Conservation (phyloP, 306 rosid genomes). For the Pterocarpus macrocarpus region DNA sequence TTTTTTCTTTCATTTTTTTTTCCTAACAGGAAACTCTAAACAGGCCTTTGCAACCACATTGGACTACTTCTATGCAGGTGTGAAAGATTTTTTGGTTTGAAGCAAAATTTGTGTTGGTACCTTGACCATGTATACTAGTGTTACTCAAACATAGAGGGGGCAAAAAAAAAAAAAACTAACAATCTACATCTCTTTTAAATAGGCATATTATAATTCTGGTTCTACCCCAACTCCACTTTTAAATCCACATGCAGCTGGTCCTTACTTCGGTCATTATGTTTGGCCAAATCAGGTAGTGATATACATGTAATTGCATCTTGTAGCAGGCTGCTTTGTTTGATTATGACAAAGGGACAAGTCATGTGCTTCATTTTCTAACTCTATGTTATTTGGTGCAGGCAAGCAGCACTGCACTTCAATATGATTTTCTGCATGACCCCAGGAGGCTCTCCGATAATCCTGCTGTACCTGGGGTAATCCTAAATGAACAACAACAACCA, state of each 20-base stretch:
- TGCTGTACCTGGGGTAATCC: slow-evolving; percentile 36
- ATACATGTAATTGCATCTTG: slow-evolving; percentile 19
- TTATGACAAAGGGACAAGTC: slow-evolving; percentile 30
- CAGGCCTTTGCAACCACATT: slow-evolving; percentile 30
- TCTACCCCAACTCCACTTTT: slow-evolving; percentile 37
- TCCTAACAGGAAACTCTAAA: slow-evolving; percentile 40
- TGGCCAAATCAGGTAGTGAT: slow-evolving; percentile 55
- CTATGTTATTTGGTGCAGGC: slow-evolving; percentile 43
- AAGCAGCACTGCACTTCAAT: slow-evolving; percentile 29
- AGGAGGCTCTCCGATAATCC: slow-evolving; percentile 33
- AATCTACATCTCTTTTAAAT: slow-evolving; percentile 19
- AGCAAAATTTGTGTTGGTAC: slow-evolving; percentile 25
- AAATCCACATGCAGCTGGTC: slow-evolving; percentile 36
- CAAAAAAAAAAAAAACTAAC: slow-evolving; percentile 17
- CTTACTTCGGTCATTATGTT: slow-evolving; percentile 44
- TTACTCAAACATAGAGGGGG: slow-evolving; percentile 2
- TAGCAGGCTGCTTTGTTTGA: slow-evolving; percentile 35
- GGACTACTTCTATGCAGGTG: slow-evolving; percentile 55
- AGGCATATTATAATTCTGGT: slow-evolving; percentile 45
- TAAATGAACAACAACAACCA: neutral
- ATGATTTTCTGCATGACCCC: slow-evolving; percentile 38
- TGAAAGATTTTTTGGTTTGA: slow-evolving; percentile 12
- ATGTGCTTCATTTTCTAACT: slow-evolving; percentile 31
- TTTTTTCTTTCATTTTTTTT: neutral
- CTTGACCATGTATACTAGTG: slow-evolving; percentile 7